These are phyloP conservation scores for Scedosporium aurantiacum DNA, from an alignment of 2,329 filamentous ascomycete species.

Conservation along the genomic window DNA sequence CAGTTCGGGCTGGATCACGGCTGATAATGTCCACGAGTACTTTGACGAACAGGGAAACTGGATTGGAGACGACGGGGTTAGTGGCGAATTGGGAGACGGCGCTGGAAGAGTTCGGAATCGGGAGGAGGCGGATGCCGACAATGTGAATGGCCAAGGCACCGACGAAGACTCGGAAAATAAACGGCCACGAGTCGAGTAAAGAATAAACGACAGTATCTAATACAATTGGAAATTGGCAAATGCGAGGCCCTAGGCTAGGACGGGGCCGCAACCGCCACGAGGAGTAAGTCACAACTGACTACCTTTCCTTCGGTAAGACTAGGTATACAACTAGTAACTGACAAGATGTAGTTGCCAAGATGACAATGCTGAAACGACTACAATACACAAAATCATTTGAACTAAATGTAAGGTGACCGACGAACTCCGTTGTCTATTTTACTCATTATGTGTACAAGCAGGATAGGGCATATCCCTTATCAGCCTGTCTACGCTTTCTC, in stretches of 20 bases:
- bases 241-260: too few relatives aligned
- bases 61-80: constrained; percentile 38
- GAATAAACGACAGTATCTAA: too few relatives aligned
- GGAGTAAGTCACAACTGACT: too few relatives aligned
- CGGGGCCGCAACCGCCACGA: too few relatives aligned
- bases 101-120: constrained; percentile 45
- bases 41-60: constrained; percentile 75
- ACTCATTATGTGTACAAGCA: background rate
- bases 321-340: too few relatives aligned
- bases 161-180: constrained; percentile 34
- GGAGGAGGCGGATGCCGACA: constrained; percentile 45
- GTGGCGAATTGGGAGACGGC: constrained; percentile 47
- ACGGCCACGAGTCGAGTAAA: constrained; percentile 32
- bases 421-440: background rate
- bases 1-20: constrained; percentile 77
- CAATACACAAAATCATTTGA: background rate
- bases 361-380: background rate
- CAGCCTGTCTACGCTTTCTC: background rate
- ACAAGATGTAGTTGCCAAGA: too few relatives aligned
- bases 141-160: constrained; percentile 27
- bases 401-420: background rate
- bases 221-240: too few relatives aligned
- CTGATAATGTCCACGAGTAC: constrained; percentile 78
- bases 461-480: background rate
- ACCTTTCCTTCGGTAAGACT: too few relatives aligned